These are phyloP conservation scores for Naganishia randhawae DNA, from an alignment of 768 basidiomycete genomes.

Conservation along the genomic window DNA sequence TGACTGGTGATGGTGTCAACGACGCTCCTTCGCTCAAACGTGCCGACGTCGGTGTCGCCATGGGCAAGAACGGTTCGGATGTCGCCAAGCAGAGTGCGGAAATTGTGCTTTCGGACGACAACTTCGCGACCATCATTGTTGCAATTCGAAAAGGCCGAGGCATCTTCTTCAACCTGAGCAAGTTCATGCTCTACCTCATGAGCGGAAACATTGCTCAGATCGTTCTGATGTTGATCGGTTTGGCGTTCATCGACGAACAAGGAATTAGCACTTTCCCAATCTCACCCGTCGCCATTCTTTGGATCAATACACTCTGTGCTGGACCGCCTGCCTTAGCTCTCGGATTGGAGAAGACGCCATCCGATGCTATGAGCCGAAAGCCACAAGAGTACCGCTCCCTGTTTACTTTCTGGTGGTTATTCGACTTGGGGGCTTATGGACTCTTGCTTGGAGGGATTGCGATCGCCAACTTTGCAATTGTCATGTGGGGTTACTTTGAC, in stretches of 20 bases:
- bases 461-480: conserved; percentile 50
- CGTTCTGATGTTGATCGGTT: conserved; percentile 58
- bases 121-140: conserved; percentile 63
- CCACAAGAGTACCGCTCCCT: conserved; percentile 51
- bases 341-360: conserved; percentile 56
- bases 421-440: conserved; percentile 52
- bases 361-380: conserved; percentile 57
- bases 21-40: conserved; percentile 61
- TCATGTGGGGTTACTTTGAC: conserved; percentile 50
- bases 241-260: conserved; percentile 58
- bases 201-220: conserved; percentile 60
- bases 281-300: conserved; percentile 55
- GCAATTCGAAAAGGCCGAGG: conserved; percentile 66
- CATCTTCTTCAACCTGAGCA: conserved; percentile 60
- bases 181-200: conserved; percentile 59
- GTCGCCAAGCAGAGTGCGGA: conserved; percentile 64
- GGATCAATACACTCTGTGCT: conserved; percentile 57
- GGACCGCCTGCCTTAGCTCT: conserved; percentile 61
- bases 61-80: conserved; percentile 60
- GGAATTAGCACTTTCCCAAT: conserved; percentile 59
- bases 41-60: conserved; percentile 62
- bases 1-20: conserved; percentile 62
- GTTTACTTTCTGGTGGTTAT: conserved; percentile 50
- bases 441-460: conserved; percentile 48
- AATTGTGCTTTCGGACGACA: conserved; percentile 63